Conservation (phyloP, 148 eudicot species). For the Persicaria tinctoria region DNA sequence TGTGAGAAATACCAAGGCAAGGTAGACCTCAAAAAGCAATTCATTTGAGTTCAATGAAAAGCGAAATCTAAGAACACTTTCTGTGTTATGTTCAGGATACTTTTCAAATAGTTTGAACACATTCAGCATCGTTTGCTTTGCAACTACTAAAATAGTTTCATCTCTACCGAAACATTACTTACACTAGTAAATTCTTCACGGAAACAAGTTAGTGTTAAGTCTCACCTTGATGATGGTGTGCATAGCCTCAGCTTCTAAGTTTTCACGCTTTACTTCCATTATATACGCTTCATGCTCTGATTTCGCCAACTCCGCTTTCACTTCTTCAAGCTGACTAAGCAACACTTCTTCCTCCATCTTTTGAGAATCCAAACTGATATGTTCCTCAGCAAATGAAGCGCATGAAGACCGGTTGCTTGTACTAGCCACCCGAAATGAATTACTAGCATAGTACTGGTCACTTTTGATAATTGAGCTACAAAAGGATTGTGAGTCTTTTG, state of each 20-base stretch:
- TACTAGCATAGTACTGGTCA: slow-evolving; percentile 9
- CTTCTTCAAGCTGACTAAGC: slow-evolving; percentile 34
- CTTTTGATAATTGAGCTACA: slow-evolving; percentile 15
- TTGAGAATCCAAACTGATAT: slow-evolving; percentile 25
- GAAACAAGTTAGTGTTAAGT: slow-evolving; percentile 2
- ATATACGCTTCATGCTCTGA: slow-evolving; percentile 31
- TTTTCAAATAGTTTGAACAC: too few species aligned
- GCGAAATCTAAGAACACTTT: too few species aligned
- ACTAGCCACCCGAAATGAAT: slow-evolving; percentile 19
- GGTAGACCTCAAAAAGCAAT: too few species aligned
- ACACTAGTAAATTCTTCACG: too few species aligned
- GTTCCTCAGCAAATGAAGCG: slow-evolving; percentile 24
- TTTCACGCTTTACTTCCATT: slow-evolving; percentile 40
- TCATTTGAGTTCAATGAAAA: too few species aligned
- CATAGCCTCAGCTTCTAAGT: slow-evolving; percentile 48
- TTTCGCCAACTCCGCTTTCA: slow-evolving; percentile 33
- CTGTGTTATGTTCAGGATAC: too few species aligned
- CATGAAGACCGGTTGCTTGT: slow-evolving; percentile 23
- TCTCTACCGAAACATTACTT: too few species aligned
- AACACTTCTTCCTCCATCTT: slow-evolving; percentile 38
- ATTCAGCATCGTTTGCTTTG: not conserved
- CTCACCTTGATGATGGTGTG: slow-evolving; percentile 46
- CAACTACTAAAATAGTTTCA: not conserved
- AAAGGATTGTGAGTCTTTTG: slow-evolving; percentile 4
- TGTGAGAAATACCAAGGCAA: too few species aligned